Conservation (phyloP, 495 filamentous ascomycete genomes). For the Neurospora cerealis region DNA sequence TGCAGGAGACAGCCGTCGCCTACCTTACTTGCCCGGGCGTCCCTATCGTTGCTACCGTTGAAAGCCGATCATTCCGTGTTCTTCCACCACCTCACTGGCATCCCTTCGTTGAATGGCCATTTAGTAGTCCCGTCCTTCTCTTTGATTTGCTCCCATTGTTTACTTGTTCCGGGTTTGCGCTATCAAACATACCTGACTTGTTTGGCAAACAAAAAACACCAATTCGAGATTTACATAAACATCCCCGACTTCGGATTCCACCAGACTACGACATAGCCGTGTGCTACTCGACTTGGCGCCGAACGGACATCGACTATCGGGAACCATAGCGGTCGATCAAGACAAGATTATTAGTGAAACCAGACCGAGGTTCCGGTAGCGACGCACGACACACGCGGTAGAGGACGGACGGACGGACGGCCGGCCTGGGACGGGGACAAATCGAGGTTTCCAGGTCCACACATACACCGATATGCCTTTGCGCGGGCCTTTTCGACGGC, state of each 20-base stretch:
- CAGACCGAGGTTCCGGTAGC: background rate
- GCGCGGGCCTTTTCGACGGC: background rate
- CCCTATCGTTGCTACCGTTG: background rate
- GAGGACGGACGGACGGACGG: background rate
- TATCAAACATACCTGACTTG: background rate
- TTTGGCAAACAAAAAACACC: background rate
- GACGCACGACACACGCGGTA: background rate
- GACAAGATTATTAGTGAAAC: background rate
- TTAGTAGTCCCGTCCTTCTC: background rate
- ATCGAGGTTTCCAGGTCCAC: background rate
- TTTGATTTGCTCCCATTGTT: background rate
- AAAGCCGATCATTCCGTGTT: background rate
- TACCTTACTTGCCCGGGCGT: background rate
- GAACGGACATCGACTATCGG: background rate
- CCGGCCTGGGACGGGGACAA: background rate
- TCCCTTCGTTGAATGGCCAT: background rate
- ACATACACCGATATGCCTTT: background rate
- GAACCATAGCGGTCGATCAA: background rate
- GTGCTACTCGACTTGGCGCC: background rate
- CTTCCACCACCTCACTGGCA: background rate
- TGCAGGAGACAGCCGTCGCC: background rate
- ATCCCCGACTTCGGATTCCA: background rate
- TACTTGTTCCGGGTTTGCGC: background rate
- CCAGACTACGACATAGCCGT: background rate
- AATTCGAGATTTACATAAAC: background rate